Base-by-base conservation (phyloP, 495 filamentous ascomycete species). In the Penicillium arizonense region DNA sequence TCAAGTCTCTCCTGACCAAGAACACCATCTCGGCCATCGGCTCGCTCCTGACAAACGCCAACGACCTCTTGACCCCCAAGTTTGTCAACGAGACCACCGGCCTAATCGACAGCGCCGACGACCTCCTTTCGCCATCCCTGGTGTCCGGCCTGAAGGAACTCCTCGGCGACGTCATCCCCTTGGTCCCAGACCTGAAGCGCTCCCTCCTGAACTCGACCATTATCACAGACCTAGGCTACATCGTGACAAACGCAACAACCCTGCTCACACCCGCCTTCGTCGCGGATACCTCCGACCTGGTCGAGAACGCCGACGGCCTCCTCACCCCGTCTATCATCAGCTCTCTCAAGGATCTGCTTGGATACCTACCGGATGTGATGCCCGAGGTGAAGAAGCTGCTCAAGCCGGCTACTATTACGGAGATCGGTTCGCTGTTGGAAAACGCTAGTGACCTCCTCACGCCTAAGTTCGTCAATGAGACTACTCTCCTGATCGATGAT, bases 401-500 rank as follows among this genome's bases (percentile, higher is more conserved):
- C 4, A 63, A 60, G 9, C 47, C 65, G 0, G 53, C 67, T n/a
- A 71, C 68, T 4, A 60, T 78, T 47, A 59, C 59, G 36, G 67
- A 71, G 20, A 58, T 77, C 4, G 47, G 66, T 24, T 63, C 64
- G n/a, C 68, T 78, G 12, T 61, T 77, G 37, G 59, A 60, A 1
- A 77, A 78, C 38, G 74, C 74, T n/a, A 67, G 69, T 42, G 61
- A 67, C 21, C 64, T 78, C 2, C 47, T 78, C 10, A 74, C 70
- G 2, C 50, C 47, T 23, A 58, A 70, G 38, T 77, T 78, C 47
- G 74, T 77, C 12, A 68, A 75, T 42, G 63, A 76, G 56, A 68
- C 64, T 0, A 39, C 48, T 1, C 42, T 55, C 24, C 50, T 68
- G 36, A 68, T 68, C 21, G 39, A 41, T 20, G 65, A 68, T 51